Evolutionary conservation across 176 grass and related monocot genomes (phyloP).

Genomic region (Oropetium thomaeum): DNA sequence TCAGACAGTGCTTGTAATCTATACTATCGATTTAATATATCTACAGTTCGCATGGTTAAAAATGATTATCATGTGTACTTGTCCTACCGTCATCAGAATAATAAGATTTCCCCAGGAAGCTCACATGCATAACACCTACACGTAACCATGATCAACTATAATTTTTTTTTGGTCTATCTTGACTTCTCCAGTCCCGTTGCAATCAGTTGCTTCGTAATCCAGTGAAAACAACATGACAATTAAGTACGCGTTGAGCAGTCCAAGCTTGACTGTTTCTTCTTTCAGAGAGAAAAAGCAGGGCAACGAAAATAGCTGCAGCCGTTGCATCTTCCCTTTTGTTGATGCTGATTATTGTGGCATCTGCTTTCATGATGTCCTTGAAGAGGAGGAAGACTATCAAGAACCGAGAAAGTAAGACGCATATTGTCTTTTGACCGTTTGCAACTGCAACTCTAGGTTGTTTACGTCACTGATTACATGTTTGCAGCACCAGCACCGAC

Average conservation of each 20-base stretch:
- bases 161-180: not conserved
- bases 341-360: not conserved
- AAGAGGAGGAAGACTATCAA: constrained; percentile 22
- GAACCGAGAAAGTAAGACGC: not conserved
- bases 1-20: not conserved
- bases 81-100: not conserved
- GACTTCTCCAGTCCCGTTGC: not conserved
- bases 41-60: not conserved
- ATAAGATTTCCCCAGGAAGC: not conserved
- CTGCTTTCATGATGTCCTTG: constrained; percentile 4
- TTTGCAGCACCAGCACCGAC: constrained; percentile 4
- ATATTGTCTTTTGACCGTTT: not conserved
- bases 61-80: not conserved
- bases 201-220: not conserved
- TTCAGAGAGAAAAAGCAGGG: constrained; percentile 17
- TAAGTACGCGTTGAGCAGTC: not conserved
- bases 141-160: not conserved
- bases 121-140: not conserved
- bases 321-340: constrained; percentile 1
- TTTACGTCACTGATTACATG: not conserved
- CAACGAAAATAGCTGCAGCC: not conserved
- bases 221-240: not conserved
- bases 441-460: not conserved
- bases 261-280: not conserved
- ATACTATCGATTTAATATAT: not conserved